These are phyloP conservation scores for Apiospora pterosperma DNA, from an alignment of 2,329 filamentous ascomycete genomes.

Conservation along the genomic window DNA sequence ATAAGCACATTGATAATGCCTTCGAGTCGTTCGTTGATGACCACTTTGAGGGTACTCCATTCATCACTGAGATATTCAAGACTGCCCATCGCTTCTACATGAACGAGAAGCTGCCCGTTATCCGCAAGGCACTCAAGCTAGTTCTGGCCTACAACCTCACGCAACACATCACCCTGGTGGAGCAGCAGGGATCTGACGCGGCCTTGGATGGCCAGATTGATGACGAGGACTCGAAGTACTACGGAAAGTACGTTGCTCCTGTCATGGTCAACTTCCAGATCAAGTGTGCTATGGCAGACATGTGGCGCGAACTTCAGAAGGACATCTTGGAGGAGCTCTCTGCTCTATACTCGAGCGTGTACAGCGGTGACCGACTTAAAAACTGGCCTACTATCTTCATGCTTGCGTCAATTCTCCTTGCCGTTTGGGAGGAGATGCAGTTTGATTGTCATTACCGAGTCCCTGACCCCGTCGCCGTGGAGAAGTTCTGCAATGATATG, in stretches of 20 bases:
- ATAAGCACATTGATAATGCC: slow-evolving; percentile 87
- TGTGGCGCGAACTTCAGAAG: slow-evolving; percentile 97
- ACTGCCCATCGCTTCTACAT: slow-evolving; percentile 91
- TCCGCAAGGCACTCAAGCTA: slow-evolving; percentile 92
- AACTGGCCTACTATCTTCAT: slow-evolving; percentile 99
- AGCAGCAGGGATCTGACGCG: slow-evolving; percentile 81
- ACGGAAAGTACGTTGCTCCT: slow-evolving; percentile 84
- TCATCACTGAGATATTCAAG: slow-evolving; percentile 94
- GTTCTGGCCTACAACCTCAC: slow-evolving; percentile 96
- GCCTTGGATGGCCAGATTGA: slow-evolving; percentile 78
- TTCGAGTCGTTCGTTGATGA: slow-evolving; percentile 95
- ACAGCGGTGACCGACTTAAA: slow-evolving; percentile 95
- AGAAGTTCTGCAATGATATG: slow-evolving; percentile 97
- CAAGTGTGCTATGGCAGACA: slow-evolving; percentile 93
- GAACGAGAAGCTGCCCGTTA: slow-evolving; percentile 82
- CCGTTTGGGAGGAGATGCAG: slow-evolving; percentile 98
- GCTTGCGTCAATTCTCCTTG: slow-evolving; percentile 85
- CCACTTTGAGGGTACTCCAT: slow-evolving; percentile 92
- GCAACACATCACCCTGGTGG: slow-evolving; percentile 89
- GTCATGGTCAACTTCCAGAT: slow-evolving; percentile 99
- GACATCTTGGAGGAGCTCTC: slow-evolving; percentile 95
- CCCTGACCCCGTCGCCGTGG: slow-evolving; percentile 76
- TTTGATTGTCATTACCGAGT: slow-evolving; percentile 97
- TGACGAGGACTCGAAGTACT: slow-evolving; percentile 81
- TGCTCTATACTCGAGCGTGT: slow-evolving; percentile 90